phyloP scores from a whole-genome alignment of 306 rosid species.

The Boehmeria nivea region DNA sequence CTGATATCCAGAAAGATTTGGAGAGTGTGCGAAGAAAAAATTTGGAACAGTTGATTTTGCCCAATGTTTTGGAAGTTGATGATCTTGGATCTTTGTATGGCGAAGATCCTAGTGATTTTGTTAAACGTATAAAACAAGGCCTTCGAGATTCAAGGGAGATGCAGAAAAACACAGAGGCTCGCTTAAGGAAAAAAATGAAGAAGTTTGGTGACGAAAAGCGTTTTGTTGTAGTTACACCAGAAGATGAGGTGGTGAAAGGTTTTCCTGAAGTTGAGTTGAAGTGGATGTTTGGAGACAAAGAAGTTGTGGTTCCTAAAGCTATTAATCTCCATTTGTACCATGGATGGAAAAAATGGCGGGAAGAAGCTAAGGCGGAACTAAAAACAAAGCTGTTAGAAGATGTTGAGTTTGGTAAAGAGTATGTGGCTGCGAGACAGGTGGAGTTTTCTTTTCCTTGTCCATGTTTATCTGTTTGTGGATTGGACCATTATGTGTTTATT shows the following conservation, averaged over 20 bases:
- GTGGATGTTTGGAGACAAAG: conserved; percentile 90
- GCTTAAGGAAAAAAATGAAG: conserved; percentile 51
- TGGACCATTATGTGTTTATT: not conserved
- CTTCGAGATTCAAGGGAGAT: conserved; percentile 69
- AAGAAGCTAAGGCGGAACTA: conserved; percentile 68
- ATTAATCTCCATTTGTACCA: conserved; percentile 67
- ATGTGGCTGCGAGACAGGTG: conserved; percentile 74
- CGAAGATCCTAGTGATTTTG: conserved; percentile 56
- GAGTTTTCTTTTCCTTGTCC: conserved; percentile 22
- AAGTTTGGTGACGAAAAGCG: conserved; percentile 69
- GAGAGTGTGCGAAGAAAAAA: conserved; percentile 65
- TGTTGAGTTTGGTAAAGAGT: conserved; percentile 56
- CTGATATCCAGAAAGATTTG: conserved; percentile 66
- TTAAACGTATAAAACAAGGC: conserved; percentile 45
- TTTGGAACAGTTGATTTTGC: conserved; percentile 68
- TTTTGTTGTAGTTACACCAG: conserved; percentile 49
- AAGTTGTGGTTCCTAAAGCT: conserved; percentile 79
- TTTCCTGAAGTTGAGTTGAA: conserved; percentile 82
- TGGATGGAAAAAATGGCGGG: conserved; percentile 94
- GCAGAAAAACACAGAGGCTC: conserved; percentile 60
- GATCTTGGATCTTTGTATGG: conserved; percentile 54
- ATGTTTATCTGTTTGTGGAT: conserved; percentile 7
- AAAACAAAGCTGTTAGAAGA: conserved; percentile 62
- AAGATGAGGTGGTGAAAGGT: conserved; percentile 74
- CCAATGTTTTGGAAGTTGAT: conserved; percentile 59